Evolutionary conservation across 345 rosid species (phyloP).

Genomic region (Linum lewisii): DNA sequence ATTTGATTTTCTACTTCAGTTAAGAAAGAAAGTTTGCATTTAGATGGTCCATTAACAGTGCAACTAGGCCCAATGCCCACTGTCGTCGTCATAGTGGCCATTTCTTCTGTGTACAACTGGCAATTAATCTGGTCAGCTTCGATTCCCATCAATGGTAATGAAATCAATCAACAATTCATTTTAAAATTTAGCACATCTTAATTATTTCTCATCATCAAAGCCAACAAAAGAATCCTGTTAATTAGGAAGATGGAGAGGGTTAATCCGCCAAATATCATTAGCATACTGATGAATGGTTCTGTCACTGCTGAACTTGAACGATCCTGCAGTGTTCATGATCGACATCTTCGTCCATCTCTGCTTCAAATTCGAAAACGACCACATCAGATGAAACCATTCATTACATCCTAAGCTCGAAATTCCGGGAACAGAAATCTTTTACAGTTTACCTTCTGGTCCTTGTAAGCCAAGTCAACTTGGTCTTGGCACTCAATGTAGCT

Average conservation of each 20-base stretch:
- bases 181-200: too few species aligned
- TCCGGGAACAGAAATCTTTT: background rate
- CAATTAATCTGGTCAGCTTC: too few species aligned
- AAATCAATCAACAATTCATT: too few species aligned
- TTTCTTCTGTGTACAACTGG: too few species aligned
- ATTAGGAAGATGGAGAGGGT: constrained; percentile 23
- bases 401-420: background rate
- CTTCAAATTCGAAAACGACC: background rate
- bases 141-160: too few species aligned
- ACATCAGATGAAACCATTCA: background rate
- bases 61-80: too few species aligned
- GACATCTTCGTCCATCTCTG: constrained; percentile 85
- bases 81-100: too few species aligned
- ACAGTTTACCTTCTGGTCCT: constrained; percentile 32
- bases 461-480: constrained; percentile 43
- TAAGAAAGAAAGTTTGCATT: too few species aligned
- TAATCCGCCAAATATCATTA: constrained; percentile 58
- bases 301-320: constrained; percentile 83
- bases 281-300: constrained; percentile 77
- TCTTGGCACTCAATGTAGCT: constrained; percentile 50
- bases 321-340: constrained; percentile 72
- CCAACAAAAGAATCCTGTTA: too few species aligned
- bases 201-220: too few species aligned
- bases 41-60: too few species aligned
- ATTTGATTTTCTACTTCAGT: too few species aligned